A percentile compares a stretch with the other conserved stretches of the same genome.
Evolutionary conservation across 768 basidiomycete genomes (phyloP).

Genomic region (Naganishia antarctica): DNA sequence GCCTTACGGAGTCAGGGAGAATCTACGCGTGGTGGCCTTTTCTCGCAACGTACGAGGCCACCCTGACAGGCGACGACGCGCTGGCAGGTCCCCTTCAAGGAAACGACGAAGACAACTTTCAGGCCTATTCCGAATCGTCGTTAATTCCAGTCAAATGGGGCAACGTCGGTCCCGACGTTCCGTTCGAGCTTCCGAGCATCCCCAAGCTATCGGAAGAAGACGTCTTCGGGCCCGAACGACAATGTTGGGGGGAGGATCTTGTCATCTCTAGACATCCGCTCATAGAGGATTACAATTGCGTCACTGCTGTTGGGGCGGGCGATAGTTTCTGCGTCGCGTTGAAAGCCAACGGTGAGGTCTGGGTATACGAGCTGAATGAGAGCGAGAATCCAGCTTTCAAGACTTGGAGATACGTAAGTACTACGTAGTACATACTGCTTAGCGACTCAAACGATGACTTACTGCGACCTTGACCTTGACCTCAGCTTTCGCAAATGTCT

Average conservation of each 20-base stretch:
- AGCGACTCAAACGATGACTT: too few species aligned
- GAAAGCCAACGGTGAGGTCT: slow-evolving; percentile 51
- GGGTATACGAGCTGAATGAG: slow-evolving; percentile 33
- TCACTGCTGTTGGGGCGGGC: slow-evolving; percentile 77
- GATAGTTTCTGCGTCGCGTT: slow-evolving; percentile 70
- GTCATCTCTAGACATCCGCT: slow-evolving; percentile 39
- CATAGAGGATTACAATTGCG: slow-evolving; percentile 27
- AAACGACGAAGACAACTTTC: slow-evolving; percentile 27
- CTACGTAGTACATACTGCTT: too few species aligned
- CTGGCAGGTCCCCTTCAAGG: slow-evolving; percentile 15
- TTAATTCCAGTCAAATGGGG: slow-evolving; percentile 34
- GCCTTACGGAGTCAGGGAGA: slow-evolving; percentile 35
- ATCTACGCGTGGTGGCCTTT: slow-evolving; percentile 42
- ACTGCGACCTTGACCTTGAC: neutral
- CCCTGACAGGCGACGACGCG: slow-evolving; percentile 27
- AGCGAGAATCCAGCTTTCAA: neutral
- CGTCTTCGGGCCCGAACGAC: slow-evolving; percentile 22
- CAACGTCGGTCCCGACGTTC: slow-evolving; percentile 30
- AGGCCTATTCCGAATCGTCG: slow-evolving; percentile 21
- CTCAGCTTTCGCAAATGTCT: slow-evolving; percentile 34
- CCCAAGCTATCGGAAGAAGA: slow-evolving; percentile 27
- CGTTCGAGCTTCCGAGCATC: slow-evolving; percentile 29
- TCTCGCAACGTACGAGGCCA: slow-evolving; percentile 27
- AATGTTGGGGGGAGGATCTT: slow-evolving; percentile 31
- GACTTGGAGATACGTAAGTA: slow-evolving; percentile 64